Percentiles rank a stretch among this genome's conserved stretches.
Conservation (phyloP, 1,284 basidiomycete species). For the Pholiota adiposa region DNA sequence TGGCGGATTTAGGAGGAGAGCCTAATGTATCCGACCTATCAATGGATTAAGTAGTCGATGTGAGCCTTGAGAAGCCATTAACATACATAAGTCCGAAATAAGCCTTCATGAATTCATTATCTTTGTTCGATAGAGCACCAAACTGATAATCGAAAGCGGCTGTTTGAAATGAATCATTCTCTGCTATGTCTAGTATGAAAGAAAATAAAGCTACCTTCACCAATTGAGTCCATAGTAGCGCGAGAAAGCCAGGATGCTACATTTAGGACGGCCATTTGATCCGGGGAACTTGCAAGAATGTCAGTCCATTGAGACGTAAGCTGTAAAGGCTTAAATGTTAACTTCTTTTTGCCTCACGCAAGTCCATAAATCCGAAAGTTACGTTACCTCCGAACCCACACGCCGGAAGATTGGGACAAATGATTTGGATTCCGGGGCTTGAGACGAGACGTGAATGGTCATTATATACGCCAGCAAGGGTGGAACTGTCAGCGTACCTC, state of each 20-base stretch:
- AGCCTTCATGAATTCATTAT: constrained; percentile 48
- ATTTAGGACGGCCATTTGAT: constrained; percentile 41
- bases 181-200: too few species aligned
- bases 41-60: constrained; percentile 7
- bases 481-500: constrained; percentile 24
- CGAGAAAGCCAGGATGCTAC: constrained; percentile 48
- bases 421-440: constrained; percentile 49
- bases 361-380: not conserved
- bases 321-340: constrained; percentile 26
- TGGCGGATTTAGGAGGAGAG: constrained; percentile 41
- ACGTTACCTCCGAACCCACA: constrained; percentile 44
- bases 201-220: constrained; percentile 38
- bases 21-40: constrained; percentile 43
- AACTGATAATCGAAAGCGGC: constrained; percentile 57
- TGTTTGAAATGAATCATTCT: constrained; percentile 24
- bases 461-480: not conserved
- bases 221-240: constrained; percentile 50
- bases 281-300: constrained; percentile 39
- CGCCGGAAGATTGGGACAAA: constrained; percentile 54
- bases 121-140: constrained; percentile 42
- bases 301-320: constrained; percentile 47
- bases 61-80: not conserved
- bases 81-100: constrained; percentile 48
- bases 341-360: not conserved
- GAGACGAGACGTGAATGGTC: constrained; percentile 6